Base-by-base conservation (phyloP, 2,329 filamentous ascomycete genomes). In the Lasiodiplodia theobromae region DNA sequence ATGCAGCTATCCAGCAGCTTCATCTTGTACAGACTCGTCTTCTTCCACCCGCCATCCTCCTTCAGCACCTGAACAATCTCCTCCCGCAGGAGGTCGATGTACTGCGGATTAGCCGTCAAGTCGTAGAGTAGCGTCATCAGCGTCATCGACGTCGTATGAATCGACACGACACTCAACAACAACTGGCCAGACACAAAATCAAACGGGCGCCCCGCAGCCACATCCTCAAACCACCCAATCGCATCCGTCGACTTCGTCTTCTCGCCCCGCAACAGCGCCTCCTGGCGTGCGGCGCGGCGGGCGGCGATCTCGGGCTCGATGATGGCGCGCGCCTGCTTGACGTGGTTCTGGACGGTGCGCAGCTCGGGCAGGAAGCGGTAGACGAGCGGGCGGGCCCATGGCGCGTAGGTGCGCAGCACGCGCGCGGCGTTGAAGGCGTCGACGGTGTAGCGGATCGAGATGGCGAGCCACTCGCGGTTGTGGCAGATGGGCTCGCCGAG, bases 381-480 rank as follows among this genome's bases (percentile, higher is more conserved):
- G 0, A 78, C 71, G 2, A 80, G 37, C 0, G 78, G 77, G 25
- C 78, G 77, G 5, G 80, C 66, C 40, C 77, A 74, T 0, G 70
- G 68, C 11, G 82, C 80, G 40, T 78, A 72, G 31, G 76, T 73
- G 47, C 79, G 77, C 5, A 82, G 73, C 4, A 76, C 64, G n/a
- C 75, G 51, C 28, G 78, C 69, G 3, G 75, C 78, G 16, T 79
- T 77, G 1, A 64, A 64, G 2, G 79, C 69, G 31, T 81, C 77
- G 40, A 77, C 71, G 0, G 78, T 77, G 71, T 82, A 82, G 34
- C 73, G 69, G 12, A 74, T 76, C 31, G 76, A 72, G 3, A 77
- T 74, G 0, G 74, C 66, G 14, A 82, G 71, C 81, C 82, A 84
- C 63, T 77, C 72, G 67, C 77, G 71, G 68, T 83, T 80, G 23